Percentiles rank a stretch among this genome's conserved stretches.
phyloP scores from a whole-genome alignment of 1,284 basidiomycete genomes.

The Sphaerobolus stellatus region DNA sequence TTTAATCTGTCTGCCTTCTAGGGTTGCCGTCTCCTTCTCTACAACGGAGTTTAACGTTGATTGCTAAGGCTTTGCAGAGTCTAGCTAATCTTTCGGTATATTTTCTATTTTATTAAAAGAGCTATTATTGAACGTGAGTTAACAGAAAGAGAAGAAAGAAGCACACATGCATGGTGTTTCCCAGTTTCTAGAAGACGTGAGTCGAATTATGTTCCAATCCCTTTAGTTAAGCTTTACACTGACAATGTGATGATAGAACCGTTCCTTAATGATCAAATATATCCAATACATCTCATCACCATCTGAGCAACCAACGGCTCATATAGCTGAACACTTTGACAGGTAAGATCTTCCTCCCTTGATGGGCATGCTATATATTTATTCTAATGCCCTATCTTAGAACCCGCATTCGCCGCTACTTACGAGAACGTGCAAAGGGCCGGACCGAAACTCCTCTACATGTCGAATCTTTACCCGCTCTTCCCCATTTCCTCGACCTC shows the following conservation, averaged over 20 bases:
- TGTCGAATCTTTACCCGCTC: constrained; percentile 65
- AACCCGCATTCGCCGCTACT: constrained; percentile 14
- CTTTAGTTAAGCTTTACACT: background rate
- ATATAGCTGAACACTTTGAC: constrained; percentile 45
- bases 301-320: constrained; percentile 32
- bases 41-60: constrained; percentile 71
- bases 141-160: constrained; percentile 11
- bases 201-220: background rate
- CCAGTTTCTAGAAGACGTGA: constrained; percentile 7
- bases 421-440: constrained; percentile 53
- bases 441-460: constrained; percentile 54
- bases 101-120: background rate
- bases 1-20: constrained; percentile 29
- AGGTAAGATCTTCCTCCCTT: constrained; percentile 35
- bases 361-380: background rate
- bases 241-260: constrained; percentile 34
- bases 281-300: constrained; percentile 66
- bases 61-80: constrained; percentile 79
- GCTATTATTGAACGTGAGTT: background rate
- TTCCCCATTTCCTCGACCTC: constrained; percentile 69
- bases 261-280: constrained; percentile 72
- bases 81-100: constrained; percentile 59
- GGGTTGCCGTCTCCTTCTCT: constrained; percentile 64
- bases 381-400: background rate
- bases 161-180: constrained; percentile 9